Conservation (phyloP, 306 rosid species). For the Dalbergia cochinchinensis region DNA sequence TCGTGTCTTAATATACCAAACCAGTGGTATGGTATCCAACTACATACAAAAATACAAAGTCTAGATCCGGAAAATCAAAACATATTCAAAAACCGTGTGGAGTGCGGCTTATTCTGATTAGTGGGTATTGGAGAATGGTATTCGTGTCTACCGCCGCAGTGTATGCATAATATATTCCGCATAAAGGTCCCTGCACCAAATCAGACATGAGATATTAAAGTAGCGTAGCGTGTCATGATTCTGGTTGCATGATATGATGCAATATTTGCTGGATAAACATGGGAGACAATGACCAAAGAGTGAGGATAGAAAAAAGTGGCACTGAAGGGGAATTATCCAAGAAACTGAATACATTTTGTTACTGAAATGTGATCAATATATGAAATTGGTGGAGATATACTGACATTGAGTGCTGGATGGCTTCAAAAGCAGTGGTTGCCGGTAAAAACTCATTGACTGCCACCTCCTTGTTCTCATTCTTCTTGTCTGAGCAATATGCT, state of each 20-base stretch:
- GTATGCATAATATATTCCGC: conserved; percentile 92
- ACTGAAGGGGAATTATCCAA: background rate
- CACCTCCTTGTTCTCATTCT: conserved; percentile 98
- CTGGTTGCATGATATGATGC: conserved; percentile 13
- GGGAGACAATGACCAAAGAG: background rate
- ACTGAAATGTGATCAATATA: too few relatives aligned
- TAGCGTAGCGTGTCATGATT: conserved; percentile 17
- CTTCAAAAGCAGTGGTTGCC: conserved; percentile 71
- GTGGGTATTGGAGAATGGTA: conserved; percentile 34
- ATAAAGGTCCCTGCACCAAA: conserved; percentile 90
- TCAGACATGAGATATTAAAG: conserved; percentile 42
- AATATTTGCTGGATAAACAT: conserved; percentile 2
- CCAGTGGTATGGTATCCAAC: conserved; percentile 26
- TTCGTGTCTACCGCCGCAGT: conserved; percentile 72
- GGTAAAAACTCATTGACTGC: conserved; percentile 95
- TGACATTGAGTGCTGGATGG: conserved; percentile 90
- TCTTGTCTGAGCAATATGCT: conserved; percentile 75
- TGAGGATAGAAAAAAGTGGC: background rate
- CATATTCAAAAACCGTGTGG: conserved; percentile 31
- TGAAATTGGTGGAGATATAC: conserved; percentile 40
- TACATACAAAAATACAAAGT: background rate
- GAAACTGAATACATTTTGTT: background rate
- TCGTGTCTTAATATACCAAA: conserved; percentile 24
- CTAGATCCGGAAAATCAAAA: conserved; percentile 1
- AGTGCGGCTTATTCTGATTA: conserved; percentile 54